Conservation (phyloP, 1,284 basidiomycete species). For the Ustilago cynodontis region DNA sequence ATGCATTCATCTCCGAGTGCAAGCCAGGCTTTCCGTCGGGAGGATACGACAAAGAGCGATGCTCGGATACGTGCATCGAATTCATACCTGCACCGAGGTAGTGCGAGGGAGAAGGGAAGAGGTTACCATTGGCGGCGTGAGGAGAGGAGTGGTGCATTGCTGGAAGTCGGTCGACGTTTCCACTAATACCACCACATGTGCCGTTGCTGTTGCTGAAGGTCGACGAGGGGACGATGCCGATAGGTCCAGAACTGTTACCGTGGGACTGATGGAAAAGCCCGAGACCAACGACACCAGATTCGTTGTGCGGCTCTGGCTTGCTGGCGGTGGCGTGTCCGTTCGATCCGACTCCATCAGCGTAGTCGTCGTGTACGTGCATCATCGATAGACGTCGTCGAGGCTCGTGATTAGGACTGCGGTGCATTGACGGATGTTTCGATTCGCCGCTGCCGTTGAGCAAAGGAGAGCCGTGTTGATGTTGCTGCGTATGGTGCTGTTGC, state of each 20-base stretch:
- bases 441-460: slow-evolving; percentile 11
- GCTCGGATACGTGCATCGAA: slow-evolving; percentile 24
- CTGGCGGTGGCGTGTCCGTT: not conserved
- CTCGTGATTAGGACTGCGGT: slow-evolving; percentile 20
- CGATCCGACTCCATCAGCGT: not conserved
- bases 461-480: slow-evolving; percentile 19
- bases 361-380: slow-evolving; percentile 1
- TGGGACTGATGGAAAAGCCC: slow-evolving; percentile 17
- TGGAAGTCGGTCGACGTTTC: slow-evolving; percentile 1
- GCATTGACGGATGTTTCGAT: not conserved
- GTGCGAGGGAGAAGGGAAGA: slow-evolving; percentile 9
- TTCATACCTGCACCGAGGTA: slow-evolving; percentile 13
- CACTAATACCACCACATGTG: not conserved
- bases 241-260: not conserved
- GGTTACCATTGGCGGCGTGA: not conserved
- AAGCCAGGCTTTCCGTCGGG: slow-evolving; percentile 4
- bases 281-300: slow-evolving; percentile 5
- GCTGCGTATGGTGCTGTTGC: slow-evolving; percentile 22
- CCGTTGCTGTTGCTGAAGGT: not conserved
- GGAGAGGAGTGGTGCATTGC: slow-evolving; percentile 11
- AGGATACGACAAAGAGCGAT: not conserved
- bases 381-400: slow-evolving; percentile 22
- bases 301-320: not conserved
- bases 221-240: slow-evolving; percentile 6
- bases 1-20: slow-evolving; percentile 2